phyloP scores from a whole-genome alignment of 2,329 filamentous ascomycete species.

The Botrytis hyacinthi region DNA sequence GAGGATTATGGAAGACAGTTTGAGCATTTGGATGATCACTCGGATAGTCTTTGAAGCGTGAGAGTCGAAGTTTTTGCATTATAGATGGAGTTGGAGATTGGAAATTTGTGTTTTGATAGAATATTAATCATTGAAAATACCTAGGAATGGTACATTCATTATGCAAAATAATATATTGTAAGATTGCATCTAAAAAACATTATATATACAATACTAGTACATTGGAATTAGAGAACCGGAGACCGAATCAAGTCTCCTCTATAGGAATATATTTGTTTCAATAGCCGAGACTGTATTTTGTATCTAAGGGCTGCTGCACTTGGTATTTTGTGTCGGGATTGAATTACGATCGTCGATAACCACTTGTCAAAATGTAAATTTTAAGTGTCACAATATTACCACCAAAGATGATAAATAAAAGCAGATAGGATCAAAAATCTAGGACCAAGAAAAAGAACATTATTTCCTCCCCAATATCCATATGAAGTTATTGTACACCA shows the following conservation, averaged over 20 bases:
- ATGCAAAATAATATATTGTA: not conserved
- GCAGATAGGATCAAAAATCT: not conserved
- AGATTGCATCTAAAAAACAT: not conserved
- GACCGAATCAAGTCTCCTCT: no score
- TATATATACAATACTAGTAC: not conserved
- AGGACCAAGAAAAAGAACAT: not conserved
- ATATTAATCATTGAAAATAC: not conserved
- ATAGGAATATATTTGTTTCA: not conserved
- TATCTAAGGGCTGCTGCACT: not conserved
- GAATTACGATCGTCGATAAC: not conserved
- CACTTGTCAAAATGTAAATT: not conserved
- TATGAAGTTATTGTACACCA: not conserved
- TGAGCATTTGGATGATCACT: not conserved
- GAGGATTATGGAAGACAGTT: conserved; percentile 21
- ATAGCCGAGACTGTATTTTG: not conserved
- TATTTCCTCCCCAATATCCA: not conserved
- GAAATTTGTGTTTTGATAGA: not conserved
- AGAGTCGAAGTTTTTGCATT: not conserved
- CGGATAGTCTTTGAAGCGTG: not conserved
- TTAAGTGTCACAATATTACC: not conserved
- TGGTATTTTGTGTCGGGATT: not conserved
- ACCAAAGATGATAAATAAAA: not conserved
- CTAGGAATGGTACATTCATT: not conserved
- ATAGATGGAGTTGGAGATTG: not conserved
- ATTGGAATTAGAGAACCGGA: not conserved